These are phyloP conservation scores for Suhomyces terraborum DNA, from an alignment of 1,139 yeast genomes.

Conservation along the genomic window DNA sequence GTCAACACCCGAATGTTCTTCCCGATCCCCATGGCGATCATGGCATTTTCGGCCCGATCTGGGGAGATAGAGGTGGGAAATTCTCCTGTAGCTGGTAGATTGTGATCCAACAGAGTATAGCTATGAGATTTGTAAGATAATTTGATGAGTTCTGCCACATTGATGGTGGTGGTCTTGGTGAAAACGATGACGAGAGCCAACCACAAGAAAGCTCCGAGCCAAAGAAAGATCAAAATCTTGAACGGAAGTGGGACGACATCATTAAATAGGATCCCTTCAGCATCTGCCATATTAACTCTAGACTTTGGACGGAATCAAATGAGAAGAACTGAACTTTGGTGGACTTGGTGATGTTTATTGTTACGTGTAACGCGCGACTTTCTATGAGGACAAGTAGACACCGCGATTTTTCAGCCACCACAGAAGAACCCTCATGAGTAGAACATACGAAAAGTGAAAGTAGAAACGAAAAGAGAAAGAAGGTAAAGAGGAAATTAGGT, in stretches of 20 bases:
- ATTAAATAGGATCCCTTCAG: slow-evolving; percentile 7
- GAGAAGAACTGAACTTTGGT: neutral
- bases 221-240: slow-evolving; percentile 35
- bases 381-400: neutral
- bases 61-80: slow-evolving; percentile 35
- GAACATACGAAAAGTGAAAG: no score
- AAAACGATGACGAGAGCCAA: slow-evolving; percentile 32
- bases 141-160: slow-evolving; percentile 39
- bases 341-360: neutral
- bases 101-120: slow-evolving; percentile 30
- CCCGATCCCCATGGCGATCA: slow-evolving; percentile 40
- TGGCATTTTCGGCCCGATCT: slow-evolving; percentile 33
- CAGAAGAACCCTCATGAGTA: no score
- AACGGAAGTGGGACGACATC: slow-evolving; percentile 42
- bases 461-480: no score
- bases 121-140: slow-evolving; percentile 44
- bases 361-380: neutral
- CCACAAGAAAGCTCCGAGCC: slow-evolving; percentile 41
- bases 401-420: no score
- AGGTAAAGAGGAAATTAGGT: no score
- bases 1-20: slow-evolving; percentile 26
- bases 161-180: slow-evolving; percentile 29
- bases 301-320: neutral
- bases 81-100: slow-evolving; percentile 33
- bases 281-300: slow-evolving; percentile 9